These are phyloP conservation scores for Orbilia ellipsospora DNA, from an alignment of 2,329 filamentous ascomycete genomes.

Conservation along the genomic window DNA sequence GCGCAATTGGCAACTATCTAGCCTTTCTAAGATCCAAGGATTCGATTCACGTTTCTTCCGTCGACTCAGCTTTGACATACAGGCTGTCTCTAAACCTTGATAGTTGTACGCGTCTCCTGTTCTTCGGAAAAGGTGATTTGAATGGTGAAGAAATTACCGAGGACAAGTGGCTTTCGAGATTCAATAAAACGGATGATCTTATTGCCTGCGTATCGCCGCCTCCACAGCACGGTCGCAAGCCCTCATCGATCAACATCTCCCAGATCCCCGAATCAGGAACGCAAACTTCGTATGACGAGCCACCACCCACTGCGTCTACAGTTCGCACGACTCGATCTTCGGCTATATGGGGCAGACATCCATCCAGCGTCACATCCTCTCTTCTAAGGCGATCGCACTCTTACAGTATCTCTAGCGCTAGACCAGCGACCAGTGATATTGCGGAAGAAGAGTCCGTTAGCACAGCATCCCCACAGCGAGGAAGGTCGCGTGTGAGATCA, in stretches of 20 bases:
- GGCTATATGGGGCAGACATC: constrained; percentile 46
- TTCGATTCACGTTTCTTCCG: constrained; percentile 50
- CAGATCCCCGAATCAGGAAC: constrained; percentile 42
- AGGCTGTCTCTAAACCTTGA: constrained; percentile 47
- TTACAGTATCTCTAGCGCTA: constrained; percentile 45
- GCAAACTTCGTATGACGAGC: constrained; percentile 43
- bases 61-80: constrained; percentile 47
- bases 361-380: constrained; percentile 45
- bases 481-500: constrained; percentile 46
- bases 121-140: constrained; percentile 49
- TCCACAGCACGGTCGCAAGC: constrained; percentile 41
- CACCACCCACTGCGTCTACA: constrained; percentile 45
- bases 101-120: constrained; percentile 43
- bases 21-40: constrained; percentile 52
- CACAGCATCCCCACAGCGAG: constrained; percentile 40
- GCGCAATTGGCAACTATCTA: constrained; percentile 50
- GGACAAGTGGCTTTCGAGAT: constrained; percentile 49
- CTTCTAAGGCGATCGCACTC: constrained; percentile 44
- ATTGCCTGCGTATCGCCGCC: constrained; percentile 47
- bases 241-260: constrained; percentile 39
- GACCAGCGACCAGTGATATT: constrained; percentile 40
- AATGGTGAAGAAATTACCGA: constrained; percentile 50
- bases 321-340: constrained; percentile 39
- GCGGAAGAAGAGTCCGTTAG: constrained; percentile 54
- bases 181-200: constrained; percentile 50